These are phyloP conservation scores for Fusarium transvaalense DNA, from an alignment of 2,329 filamentous ascomycete species.

Conservation along the genomic window DNA sequence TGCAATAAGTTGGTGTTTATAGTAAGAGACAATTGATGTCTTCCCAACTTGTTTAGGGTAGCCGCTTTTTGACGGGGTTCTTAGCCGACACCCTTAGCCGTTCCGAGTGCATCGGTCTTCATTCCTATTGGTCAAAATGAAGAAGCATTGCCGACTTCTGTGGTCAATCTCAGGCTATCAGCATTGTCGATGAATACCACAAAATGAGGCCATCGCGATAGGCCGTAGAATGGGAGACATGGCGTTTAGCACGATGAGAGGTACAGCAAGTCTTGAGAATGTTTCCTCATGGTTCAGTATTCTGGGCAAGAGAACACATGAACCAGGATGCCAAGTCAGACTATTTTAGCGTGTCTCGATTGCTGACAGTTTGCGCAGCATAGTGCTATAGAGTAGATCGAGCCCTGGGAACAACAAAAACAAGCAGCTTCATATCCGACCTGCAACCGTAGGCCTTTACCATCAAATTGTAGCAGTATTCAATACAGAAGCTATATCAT, in stretches of 20 bases:
- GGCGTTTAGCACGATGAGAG: not conserved
- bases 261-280: no score
- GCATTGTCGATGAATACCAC: no score
- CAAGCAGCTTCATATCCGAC: no score
- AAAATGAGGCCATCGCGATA: not conserved
- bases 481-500: not conserved
- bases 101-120: conserved; percentile 4
- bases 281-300: no score
- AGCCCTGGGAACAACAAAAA: no score
- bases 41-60: conserved; percentile 17
- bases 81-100: conserved; percentile 18
- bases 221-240: rapidly evolving
- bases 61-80: not conserved
- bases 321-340: not conserved
- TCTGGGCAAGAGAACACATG: no score
- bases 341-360: not conserved
- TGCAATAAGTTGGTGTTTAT: not conserved
- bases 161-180: not conserved
- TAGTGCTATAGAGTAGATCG: no score
- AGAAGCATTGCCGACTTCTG: not conserved
- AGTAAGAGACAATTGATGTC: not conserved
- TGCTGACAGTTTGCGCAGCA: not conserved
- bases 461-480: not conserved
- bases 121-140: not conserved
- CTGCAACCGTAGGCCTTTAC: no score